phyloP scores from a whole-genome alignment of 2,329 filamentous ascomycete species.

The Trichoderma sp. region DNA sequence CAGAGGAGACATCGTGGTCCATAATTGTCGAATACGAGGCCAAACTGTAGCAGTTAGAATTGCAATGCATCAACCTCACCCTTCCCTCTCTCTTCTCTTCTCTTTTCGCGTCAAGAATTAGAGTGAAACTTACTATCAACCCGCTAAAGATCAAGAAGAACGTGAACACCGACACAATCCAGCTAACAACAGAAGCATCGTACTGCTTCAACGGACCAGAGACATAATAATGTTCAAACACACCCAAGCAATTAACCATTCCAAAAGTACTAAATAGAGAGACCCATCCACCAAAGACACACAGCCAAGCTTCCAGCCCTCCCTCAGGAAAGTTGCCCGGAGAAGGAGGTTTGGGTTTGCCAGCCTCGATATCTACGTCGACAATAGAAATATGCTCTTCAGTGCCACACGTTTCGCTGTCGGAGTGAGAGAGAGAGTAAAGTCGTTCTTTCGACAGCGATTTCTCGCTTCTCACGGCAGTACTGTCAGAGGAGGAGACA shows the following conservation, averaged over 20 bases:
- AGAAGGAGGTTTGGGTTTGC: neutral
- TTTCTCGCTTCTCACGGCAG: neutral
- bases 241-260: constrained; percentile 45
- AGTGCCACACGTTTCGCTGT: neutral
- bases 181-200: constrained; percentile 51
- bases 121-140: constrained; percentile 32
- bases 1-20: constrained; percentile 58
- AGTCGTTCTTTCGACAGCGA: neutral
- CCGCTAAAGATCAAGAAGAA: constrained; percentile 51
- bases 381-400: no score
- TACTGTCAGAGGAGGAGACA: neutral
- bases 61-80: neutral
- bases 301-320: constrained; percentile 55
- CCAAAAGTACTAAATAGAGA: constrained; percentile 45
- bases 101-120: neutral
- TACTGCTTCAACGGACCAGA: constrained; percentile 45
- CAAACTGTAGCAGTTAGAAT: constrained; percentile 36
- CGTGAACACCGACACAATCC: constrained; percentile 56
- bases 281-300: constrained; percentile 48
- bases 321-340: constrained; percentile 57
- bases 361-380: constrained; percentile 3
- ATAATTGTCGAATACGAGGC: constrained; percentile 61
- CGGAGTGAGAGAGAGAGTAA: neutral
- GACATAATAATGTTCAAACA: constrained; percentile 60
- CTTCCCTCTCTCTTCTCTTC: neutral